Percentiles rank a stretch among this genome's conserved stretches.
phyloP scores from a whole-genome alignment of 805 yeast species.

The Pichia ethanolica region DNA sequence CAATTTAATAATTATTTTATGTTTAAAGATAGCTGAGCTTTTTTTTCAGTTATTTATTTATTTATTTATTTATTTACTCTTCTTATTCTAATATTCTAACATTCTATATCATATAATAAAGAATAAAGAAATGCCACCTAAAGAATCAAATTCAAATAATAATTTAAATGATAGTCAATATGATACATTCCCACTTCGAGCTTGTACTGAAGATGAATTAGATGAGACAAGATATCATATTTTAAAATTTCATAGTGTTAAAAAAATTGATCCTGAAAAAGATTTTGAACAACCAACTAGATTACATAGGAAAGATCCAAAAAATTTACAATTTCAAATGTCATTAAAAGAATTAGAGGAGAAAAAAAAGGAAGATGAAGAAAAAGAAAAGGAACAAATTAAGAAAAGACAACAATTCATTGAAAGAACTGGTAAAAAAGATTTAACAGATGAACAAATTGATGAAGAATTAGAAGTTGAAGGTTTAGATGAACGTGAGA shows the following conservation, averaged over 20 bases:
- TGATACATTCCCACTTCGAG: constrained; percentile 53
- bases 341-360: constrained; percentile 70
- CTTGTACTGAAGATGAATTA: constrained; percentile 65
- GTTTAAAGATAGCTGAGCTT: too few relatives aligned
- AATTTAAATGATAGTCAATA: constrained; percentile 8
- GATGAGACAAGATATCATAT: constrained; percentile 72
- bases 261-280: constrained; percentile 59
- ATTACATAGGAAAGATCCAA: constrained; percentile 89
- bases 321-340: constrained; percentile 79
- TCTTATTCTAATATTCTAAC: too few relatives aligned
- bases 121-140: too few relatives aligned
- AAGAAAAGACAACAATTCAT: constrained; percentile 32
- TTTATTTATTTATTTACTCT: too few relatives aligned
- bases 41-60: too few relatives aligned
- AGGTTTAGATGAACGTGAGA: constrained; percentile 33
- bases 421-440: constrained; percentile 12
- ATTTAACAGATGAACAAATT: constrained; percentile 18
- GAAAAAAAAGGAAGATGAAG: constrained; percentile 43
- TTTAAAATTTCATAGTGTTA: constrained; percentile 68
- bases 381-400: constrained; percentile 29
- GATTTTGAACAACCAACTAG: constrained; percentile 79
- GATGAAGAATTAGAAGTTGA: constrained; percentile 26
- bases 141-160: too few relatives aligned
- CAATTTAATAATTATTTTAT: too few relatives aligned
- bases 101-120: too few relatives aligned